A percentile compares a stretch with the other conserved stretches of the same genome.
These are phyloP conservation scores for Colletotrichum sp. DNA, from an alignment of 2,329 filamentous ascomycete genomes.

Conservation along the genomic window DNA sequence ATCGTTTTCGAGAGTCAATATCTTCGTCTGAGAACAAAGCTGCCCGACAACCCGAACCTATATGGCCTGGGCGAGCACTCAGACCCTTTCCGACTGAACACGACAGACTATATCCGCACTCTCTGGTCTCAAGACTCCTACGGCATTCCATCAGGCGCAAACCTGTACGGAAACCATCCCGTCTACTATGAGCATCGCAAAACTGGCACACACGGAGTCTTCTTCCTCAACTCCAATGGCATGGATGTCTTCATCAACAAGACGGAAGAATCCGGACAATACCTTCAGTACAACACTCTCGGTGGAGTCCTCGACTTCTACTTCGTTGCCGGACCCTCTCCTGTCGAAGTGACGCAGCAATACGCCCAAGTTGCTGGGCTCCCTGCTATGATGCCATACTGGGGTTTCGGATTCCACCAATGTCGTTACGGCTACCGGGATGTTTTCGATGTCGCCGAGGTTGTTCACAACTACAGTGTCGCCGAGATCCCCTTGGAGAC, in stretches of 20 bases:
- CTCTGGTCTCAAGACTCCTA: constrained; percentile 75
- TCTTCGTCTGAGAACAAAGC: constrained; percentile 71
- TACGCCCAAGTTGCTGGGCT: constrained; percentile 62
- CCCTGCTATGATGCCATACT: constrained; percentile 69
- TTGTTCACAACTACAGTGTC: constrained; percentile 69
- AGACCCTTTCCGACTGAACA: constrained; percentile 72
- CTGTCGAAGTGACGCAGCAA: constrained; percentile 63
- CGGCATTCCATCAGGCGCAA: constrained; percentile 62
- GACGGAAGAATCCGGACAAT: constrained; percentile 63
- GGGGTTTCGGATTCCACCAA: constrained; percentile 66
- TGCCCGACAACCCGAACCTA: constrained; percentile 72
- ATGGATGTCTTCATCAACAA: constrained; percentile 81
- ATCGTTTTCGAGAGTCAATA: constrained; percentile 83
- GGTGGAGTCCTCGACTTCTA: constrained; percentile 80
- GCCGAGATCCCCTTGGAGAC: constrained; percentile 72
- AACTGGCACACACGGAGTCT: constrained; percentile 65
- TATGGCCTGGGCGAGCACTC: constrained; percentile 84
- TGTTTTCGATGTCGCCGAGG: constrained; percentile 69
- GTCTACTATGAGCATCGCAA: constrained; percentile 77
- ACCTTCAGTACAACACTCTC: constrained; percentile 80
- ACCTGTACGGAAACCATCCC: constrained; percentile 77
- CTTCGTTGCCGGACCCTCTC: constrained; percentile 65
- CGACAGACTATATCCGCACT: constrained; percentile 72
- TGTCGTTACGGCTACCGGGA: constrained; percentile 71
- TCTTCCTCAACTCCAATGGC: constrained; percentile 74